A percentile compares a stretch with the other conserved stretches of the same genome.
Conservation (phyloP, 1,284 basidiomycete genomes). For the Trichosporon sp. region DNA sequence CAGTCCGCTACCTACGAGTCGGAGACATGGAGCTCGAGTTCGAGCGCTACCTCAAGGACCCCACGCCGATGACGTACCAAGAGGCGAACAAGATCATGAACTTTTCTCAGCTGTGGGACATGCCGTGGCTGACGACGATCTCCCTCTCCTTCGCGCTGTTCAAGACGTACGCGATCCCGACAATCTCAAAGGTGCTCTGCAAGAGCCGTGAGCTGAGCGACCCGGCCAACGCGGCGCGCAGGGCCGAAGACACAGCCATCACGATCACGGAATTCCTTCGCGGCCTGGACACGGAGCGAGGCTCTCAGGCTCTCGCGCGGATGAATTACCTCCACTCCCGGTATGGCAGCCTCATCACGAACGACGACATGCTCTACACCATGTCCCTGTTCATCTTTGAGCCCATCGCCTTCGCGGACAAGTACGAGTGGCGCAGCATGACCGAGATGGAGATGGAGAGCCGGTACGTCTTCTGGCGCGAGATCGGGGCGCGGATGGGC, state of each 20-base stretch:
- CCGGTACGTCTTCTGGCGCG: conserved; percentile 15
- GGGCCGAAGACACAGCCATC: conserved; percentile 12
- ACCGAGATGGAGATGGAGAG: conserved; percentile 8
- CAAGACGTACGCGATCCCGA: conserved; percentile 13
- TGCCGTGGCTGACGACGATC: conserved; percentile 5
- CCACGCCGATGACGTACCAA: conserved; percentile 13
- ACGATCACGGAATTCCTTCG: conserved; percentile 9
- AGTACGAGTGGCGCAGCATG: conserved; percentile 8
- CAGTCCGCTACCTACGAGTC: conserved; percentile 8
- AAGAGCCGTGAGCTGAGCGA: conserved; percentile 2
- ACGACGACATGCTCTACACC: conserved; percentile 14
- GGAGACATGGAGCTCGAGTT: conserved; percentile 1
- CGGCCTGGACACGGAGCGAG: conserved; percentile 8
- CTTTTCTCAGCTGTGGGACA: conserved; percentile 8
- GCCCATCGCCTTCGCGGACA: background rate
- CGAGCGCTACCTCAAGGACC: conserved; percentile 8
- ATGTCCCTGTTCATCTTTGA: conserved; percentile 9
- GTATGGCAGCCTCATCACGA: conserved; percentile 9
- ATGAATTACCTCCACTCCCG: conserved; percentile 13
- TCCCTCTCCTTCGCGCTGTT: conserved; percentile 11
- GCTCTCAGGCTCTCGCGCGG: conserved; percentile 4
- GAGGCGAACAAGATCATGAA: conserved; percentile 15
- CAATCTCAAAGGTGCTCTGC: conserved; percentile 10
- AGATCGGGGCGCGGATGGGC: conserved; percentile 14
- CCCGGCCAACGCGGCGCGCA: conserved; percentile 1